Percentiles rank a stretch among this genome's conserved stretches.
phyloP scores from a whole-genome alignment of 768 basidiomycete species.

The Agrocybe praecox region DNA sequence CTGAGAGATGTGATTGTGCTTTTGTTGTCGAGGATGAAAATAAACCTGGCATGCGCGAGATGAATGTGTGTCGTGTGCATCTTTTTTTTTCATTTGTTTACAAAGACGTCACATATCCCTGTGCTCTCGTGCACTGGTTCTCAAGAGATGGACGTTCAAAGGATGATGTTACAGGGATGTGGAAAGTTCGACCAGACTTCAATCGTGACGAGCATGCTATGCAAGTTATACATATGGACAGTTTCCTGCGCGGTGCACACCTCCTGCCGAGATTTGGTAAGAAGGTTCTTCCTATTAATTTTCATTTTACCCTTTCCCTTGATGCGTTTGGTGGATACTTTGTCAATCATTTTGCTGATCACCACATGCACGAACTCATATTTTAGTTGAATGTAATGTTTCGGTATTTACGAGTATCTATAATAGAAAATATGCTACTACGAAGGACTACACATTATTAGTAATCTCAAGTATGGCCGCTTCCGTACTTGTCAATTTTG shows the following conservation, averaged over 20 bases:
- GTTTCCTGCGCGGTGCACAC: slow-evolving; percentile 29
- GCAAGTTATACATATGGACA: slow-evolving; percentile 23
- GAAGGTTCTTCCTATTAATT: slow-evolving; percentile 15
- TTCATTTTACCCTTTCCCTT: slow-evolving; percentile 22
- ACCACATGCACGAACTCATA: slow-evolving; percentile 30
- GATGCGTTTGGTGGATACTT: slow-evolving; percentile 26
- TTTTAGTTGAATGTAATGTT: slow-evolving; percentile 14
- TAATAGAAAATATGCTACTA: too few species aligned
- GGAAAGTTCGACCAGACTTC: not conserved
- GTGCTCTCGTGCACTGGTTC: slow-evolving; percentile 28
- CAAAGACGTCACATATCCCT: slow-evolving; percentile 16
- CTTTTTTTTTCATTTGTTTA: slow-evolving; percentile 27
- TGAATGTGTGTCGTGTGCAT: slow-evolving; percentile 20
- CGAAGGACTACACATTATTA: too few species aligned
- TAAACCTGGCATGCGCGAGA: slow-evolving; percentile 18
- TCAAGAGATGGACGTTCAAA: slow-evolving; percentile 12
- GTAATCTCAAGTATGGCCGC: too few species aligned
- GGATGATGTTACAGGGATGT: slow-evolving; percentile 2
- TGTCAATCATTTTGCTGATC: slow-evolving; percentile 32
- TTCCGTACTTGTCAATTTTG: too few species aligned
- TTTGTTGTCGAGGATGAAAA: slow-evolving; percentile 7
- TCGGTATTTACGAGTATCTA: too few species aligned
- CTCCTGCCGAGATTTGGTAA: slow-evolving; percentile 28
- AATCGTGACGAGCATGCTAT: not conserved
- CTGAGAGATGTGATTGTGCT: not conserved